phyloP scores from a whole-genome alignment of 345 rosid species.

The Heritiera littoralis region DNA sequence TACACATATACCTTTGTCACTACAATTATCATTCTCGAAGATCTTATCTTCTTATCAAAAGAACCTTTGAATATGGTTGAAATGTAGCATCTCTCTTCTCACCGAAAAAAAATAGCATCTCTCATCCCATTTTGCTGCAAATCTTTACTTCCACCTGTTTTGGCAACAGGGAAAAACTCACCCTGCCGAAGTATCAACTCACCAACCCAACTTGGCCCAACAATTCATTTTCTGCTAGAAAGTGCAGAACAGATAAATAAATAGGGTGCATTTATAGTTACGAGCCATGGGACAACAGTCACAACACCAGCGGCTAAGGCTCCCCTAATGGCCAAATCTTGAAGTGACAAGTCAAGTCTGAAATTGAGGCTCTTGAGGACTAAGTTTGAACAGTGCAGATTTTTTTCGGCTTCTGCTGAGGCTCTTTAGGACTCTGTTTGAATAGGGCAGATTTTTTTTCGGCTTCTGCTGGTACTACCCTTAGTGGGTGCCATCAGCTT shows the following conservation, averaged over 20 bases:
- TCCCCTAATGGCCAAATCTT: not conserved
- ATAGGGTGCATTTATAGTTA: too few species aligned
- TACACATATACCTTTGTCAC: too few species aligned
- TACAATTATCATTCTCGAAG: too few species aligned
- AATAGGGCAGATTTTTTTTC: not conserved
- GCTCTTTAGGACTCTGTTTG: not conserved
- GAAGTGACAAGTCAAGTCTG: not conserved
- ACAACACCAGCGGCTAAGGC: too few species aligned
- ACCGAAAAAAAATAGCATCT: too few species aligned
- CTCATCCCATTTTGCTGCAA: not conserved
- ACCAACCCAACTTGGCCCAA: not conserved
- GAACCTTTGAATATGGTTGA: not conserved
- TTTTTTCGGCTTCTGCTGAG: not conserved
- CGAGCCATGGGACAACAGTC: too few species aligned
- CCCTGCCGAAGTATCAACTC: not conserved
- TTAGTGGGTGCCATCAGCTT: not conserved
- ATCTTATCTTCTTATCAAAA: too few species aligned
- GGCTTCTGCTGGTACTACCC: not conserved
- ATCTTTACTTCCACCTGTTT: too few species aligned
- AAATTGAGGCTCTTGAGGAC: not conserved
- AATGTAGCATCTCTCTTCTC: too few species aligned
- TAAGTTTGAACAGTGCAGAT: not conserved
- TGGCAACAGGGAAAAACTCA: too few species aligned
- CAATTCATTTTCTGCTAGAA: not conserved
- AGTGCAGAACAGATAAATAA: not conserved